Conservation (phyloP, 768 basidiomycete species). For the Coprinellus micaceus region DNA sequence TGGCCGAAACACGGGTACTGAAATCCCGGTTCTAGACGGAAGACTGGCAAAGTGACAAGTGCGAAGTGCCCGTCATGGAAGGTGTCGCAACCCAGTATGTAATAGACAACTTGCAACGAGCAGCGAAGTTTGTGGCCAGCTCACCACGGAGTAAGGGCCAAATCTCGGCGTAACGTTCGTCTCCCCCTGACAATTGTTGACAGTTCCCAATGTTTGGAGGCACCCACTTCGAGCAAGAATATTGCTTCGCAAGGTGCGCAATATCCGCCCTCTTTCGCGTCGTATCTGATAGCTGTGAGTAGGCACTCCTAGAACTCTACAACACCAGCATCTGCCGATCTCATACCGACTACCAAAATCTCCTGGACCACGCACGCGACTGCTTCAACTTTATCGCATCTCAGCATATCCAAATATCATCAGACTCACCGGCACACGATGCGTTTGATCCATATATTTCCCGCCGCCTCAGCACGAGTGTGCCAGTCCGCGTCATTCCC, state of each 20-base stretch:
- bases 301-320: constrained; percentile 53
- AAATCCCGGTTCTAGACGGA: constrained; percentile 51
- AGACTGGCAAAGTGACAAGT: constrained; percentile 90
- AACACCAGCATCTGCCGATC: constrained; percentile 37
- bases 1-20: constrained; percentile 1
- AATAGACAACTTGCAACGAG: constrained; percentile 53
- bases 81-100: constrained; percentile 52
- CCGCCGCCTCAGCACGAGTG: constrained; percentile 61
- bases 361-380: constrained; percentile 38
- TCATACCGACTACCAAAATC: constrained; percentile 30
- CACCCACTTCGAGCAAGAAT: constrained; percentile 51
- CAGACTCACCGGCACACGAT: constrained; percentile 44
- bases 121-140: constrained; percentile 54
- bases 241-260: constrained; percentile 52
- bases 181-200: not conserved
- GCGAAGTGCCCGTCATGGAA: constrained; percentile 73
- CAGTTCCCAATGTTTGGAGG: constrained; percentile 48
- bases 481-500: constrained; percentile 62
- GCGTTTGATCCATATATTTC: constrained; percentile 68
- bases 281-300: not conserved
- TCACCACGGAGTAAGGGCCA: constrained; percentile 37
- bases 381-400: constrained; percentile 39
- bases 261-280: not conserved
- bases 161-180: not conserved
- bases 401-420: constrained; percentile 32